Conservation (phyloP, 73 alveolate genomes). For the Tetrahymena malaccensis region DNA sequence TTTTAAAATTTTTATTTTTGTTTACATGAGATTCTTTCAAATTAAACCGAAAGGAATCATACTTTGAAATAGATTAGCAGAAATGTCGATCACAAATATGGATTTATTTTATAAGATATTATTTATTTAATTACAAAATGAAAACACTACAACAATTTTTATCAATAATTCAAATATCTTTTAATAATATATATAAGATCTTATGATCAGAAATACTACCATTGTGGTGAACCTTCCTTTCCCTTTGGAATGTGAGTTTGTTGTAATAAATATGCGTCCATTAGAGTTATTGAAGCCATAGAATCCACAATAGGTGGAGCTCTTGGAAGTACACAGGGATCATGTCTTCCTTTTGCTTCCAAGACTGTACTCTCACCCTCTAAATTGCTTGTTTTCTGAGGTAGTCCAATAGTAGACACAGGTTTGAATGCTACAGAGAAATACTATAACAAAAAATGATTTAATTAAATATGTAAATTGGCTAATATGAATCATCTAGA, state of each 20-base stretch:
- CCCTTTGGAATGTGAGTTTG: background rate
- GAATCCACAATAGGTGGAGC: constrained; percentile 82
- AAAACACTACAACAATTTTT: no score
- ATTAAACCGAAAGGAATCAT: no score
- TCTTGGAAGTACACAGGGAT: constrained; percentile 83
- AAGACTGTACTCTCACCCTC: constrained; percentile 54
- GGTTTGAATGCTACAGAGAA: constrained; percentile 83
- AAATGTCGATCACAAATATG: no score
- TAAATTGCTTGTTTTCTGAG: constrained; percentile 48
- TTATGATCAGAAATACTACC: background rate
- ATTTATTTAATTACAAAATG: no score
- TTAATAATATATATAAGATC: no score
- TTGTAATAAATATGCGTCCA: constrained; percentile 32
- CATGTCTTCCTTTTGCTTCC: constrained; percentile 81
- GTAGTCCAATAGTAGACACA: constrained; percentile 66
- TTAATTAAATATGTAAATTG: background rate
- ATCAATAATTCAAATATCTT: no score
- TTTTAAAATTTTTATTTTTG: no score
- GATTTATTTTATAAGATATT: no score
- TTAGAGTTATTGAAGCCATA: constrained; percentile 61
- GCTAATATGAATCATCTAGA: background rate
- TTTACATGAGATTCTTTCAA: no score
- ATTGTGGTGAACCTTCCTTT: background rate
- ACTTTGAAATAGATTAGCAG: no score
- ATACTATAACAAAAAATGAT: background rate